Base-by-base conservation (phyloP, 2,329 filamentous ascomycete species). In the Elsinoe fawcettii region DNA sequence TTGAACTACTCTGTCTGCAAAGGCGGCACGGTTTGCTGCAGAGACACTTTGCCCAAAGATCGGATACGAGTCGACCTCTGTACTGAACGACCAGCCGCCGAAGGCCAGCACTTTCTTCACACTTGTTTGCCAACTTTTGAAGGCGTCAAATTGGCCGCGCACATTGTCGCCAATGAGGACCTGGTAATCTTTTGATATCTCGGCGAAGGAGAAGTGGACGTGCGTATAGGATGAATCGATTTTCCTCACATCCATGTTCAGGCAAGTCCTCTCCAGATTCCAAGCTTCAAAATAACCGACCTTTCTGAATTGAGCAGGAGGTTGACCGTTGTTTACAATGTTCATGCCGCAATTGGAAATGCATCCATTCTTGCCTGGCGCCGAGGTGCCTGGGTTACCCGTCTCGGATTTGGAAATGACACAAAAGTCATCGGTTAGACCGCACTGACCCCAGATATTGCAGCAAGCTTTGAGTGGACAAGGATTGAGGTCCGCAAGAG, bases 391-490 rank as follows among this genome's bases (percentile, higher is more conserved):
- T 1, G 72, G 74, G 0, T 63, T 63, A 2, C 71, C 72, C 1
- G 65, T 71, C 20, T 56, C 30, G 1, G 59, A 60, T 16, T 63
- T 60, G 2, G 62, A 59, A 2, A 65, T 57, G 14, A 62, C 66
- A 63, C 76, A 80, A 61, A 77, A 78, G 12, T 75, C 75, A 1
- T 61, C 60, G 0, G 73, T 75, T 1, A 69, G 69, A 4, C 76
- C 77, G 22, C 77, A 80, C 49, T 74, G 68, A 0, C 76, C 77
- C 66, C 73, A 75, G 37, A 68, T 65, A 57, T 73, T 67, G 61
- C 74, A 76, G 61, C 74, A 76, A 2, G 70, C 71, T 44, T 74
- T 74, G 3, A 74, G 63, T 5, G 70, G 71, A 54, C 67, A 70
- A 2, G 62, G 62, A 57, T 67, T 69, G 3, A 67, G 62, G 41